Evolutionary conservation across 169 alveolate species (phyloP), one percentile per base, ranked within the genome.

Genomic region (Hepatocystis sp.): DNA sequence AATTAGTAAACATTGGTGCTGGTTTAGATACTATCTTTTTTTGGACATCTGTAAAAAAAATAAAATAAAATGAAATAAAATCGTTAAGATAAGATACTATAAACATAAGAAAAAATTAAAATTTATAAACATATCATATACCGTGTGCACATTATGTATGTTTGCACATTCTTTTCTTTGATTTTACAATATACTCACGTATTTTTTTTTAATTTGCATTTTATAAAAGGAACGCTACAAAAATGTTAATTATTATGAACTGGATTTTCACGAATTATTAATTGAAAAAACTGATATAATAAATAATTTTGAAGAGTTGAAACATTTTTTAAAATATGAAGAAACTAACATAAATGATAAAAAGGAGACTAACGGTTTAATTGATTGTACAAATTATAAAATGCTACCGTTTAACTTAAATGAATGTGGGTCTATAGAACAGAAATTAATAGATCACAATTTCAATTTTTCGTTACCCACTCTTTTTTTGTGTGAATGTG

Each of bases 401-500:
- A 81, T 81, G 89, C 60, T 81, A 19, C 34, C 66, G 10, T 36
- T 52, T 40, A 84, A 81, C 19, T 65, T 81, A 56, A 81, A 81
- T 42, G 32, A 63, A 17, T 47, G 55, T 4, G 19, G 11, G 10
- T 52, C 52, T 13, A 13, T 81, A 17, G 78, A 63, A 55, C 25
- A 32, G 30, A 63, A 23, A 17, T 63, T 81, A 81, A 10, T n/a
- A 52, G 49, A 19, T 49, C 21, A 51, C 42, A 40, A 36, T 23
- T 81, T 81, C 53, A 67, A 81, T 65, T 40, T 81, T 63, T 36
- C 47, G 1, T 34, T 78, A 60, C 92, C 90, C 0, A 88, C 92
- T 11, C 11, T 88, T 8, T 88, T 88, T 67, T 39, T 88, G 21
- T 88, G 91, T 61, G 92, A 88, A 32, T 88, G 92, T 67, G 92